phyloP scores from a whole-genome alignment of 2,329 filamentous ascomycete genomes.

The Pezicula radicicola region DNA sequence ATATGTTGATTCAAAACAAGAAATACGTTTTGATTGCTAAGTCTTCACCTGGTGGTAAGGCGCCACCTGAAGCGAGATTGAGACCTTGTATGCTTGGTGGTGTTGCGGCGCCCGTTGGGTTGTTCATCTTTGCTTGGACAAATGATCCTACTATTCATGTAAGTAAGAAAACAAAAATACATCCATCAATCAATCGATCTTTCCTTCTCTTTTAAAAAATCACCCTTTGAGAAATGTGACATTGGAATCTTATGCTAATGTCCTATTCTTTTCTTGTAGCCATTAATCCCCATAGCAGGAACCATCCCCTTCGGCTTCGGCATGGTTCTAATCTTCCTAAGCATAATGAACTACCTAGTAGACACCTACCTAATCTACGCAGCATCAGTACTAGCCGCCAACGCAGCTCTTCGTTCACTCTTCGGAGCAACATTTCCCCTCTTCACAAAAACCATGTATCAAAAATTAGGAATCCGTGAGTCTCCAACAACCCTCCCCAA shows the following conservation, averaged over 20 bases:
- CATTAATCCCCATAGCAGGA: neutral
- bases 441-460: slow-evolving; percentile 54
- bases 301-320: slow-evolving; percentile 32
- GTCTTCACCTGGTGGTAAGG: slow-evolving; percentile 56
- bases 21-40: slow-evolving; percentile 45
- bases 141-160: slow-evolving; percentile 49
- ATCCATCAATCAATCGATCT: neutral
- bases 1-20: slow-evolving; percentile 51
- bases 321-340: slow-evolving; percentile 61
- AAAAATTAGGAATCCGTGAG: slow-evolving; percentile 50
- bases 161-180: neutral
- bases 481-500: neutral
- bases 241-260: no score
- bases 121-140: slow-evolving; percentile 69
- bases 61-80: slow-evolving; percentile 65
- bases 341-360: slow-evolving; percentile 63
- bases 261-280: neutral
- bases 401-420: slow-evolving; percentile 66
- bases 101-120: slow-evolving; percentile 56
- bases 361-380: slow-evolving; percentile 71
- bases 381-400: slow-evolving; percentile 72
- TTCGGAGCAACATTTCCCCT: slow-evolving; percentile 72
- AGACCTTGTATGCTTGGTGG: slow-evolving; percentile 59
- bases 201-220: no score
- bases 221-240: no score